Percentiles rank a stretch among this genome's conserved stretches.
phyloP scores from a whole-genome alignment of 73 alveolate species.

The Paramecium sonneborni region DNA sequence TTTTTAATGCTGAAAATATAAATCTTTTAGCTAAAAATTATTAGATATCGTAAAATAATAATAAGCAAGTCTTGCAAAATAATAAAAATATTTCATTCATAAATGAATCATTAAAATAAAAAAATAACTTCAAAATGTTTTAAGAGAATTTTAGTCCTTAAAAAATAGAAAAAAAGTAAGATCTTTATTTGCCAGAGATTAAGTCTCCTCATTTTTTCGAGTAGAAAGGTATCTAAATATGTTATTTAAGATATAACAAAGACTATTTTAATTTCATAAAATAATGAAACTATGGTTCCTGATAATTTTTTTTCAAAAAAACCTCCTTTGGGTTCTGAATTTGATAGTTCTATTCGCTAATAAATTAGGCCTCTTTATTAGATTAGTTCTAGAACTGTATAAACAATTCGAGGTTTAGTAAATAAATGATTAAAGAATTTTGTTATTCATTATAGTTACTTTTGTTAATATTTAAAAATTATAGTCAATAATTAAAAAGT shows the following conservation, averaged over 20 bases:
- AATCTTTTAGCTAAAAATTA: neutral
- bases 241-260: neutral
- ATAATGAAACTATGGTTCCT: neutral
- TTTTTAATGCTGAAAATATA: neutral
- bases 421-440: too few relatives aligned
- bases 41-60: neutral
- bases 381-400: neutral
- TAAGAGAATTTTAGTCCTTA: neutral
- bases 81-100: neutral
- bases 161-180: neutral
- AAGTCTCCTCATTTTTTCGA: neutral
- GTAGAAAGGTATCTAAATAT: neutral
- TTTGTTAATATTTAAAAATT: too few relatives aligned
- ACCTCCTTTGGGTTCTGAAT: neutral
- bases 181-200: neutral
- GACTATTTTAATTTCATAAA: neutral
- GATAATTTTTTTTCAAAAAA: neutral
- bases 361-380: neutral
- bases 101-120: neutral
- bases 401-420: slow-evolving; percentile 1
- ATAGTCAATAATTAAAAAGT: too few relatives aligned
- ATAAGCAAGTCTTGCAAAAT: neutral
- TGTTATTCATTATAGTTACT: too few relatives aligned
- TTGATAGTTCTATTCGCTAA: neutral
- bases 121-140: neutral